Percentiles rank a stretch among this genome's conserved stretches.
Conservation (phyloP, 2,329 filamentous ascomycete genomes). For the Penicillium brasilianum region DNA sequence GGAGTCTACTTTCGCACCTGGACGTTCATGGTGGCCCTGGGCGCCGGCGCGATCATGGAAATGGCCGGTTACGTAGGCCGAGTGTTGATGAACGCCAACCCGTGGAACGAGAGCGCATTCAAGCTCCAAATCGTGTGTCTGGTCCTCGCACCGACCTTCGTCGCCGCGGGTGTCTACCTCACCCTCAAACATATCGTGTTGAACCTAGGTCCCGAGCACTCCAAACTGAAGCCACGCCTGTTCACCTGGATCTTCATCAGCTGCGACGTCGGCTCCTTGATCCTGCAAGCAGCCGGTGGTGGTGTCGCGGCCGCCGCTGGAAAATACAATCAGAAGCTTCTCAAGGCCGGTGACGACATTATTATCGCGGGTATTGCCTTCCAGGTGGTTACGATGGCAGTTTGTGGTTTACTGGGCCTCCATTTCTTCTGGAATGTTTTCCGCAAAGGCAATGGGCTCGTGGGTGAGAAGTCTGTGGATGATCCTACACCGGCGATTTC, state of each 20-base stretch:
- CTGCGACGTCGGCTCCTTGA: constrained; percentile 64
- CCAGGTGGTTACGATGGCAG: constrained; percentile 58
- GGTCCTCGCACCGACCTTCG: constrained; percentile 62
- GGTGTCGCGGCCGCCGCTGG: constrained; percentile 60
- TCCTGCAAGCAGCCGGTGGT: constrained; percentile 63
- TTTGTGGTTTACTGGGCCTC: constrained; percentile 47
- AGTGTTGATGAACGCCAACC: constrained; percentile 59
- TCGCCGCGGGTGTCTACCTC: constrained; percentile 61
- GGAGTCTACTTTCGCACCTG: constrained; percentile 60
- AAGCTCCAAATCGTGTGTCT: constrained; percentile 61
- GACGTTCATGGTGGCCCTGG: constrained; percentile 59
- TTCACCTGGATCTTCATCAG: constrained; percentile 66
- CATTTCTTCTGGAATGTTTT: constrained; percentile 52
- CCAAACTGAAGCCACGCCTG: constrained; percentile 52
- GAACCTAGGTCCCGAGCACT: constrained; percentile 58
- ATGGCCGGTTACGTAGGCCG: constrained; percentile 62
- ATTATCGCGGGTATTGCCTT: constrained; percentile 64
- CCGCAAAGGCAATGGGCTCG: constrained; percentile 32
- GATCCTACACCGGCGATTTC: constrained; percentile 24
- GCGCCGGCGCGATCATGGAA: constrained; percentile 57
- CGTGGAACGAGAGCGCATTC: constrained; percentile 56
- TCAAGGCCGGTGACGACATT: constrained; percentile 58
- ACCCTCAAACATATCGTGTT: constrained; percentile 62
- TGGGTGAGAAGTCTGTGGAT: constrained; percentile 36
- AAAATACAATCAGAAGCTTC: constrained; percentile 41